A percentile compares a stretch with the other conserved stretches of the same genome.
Evolutionary conservation across 2,329 filamentous ascomycete genomes (phyloP).

Genomic region (Paraphoma sp.): DNA sequence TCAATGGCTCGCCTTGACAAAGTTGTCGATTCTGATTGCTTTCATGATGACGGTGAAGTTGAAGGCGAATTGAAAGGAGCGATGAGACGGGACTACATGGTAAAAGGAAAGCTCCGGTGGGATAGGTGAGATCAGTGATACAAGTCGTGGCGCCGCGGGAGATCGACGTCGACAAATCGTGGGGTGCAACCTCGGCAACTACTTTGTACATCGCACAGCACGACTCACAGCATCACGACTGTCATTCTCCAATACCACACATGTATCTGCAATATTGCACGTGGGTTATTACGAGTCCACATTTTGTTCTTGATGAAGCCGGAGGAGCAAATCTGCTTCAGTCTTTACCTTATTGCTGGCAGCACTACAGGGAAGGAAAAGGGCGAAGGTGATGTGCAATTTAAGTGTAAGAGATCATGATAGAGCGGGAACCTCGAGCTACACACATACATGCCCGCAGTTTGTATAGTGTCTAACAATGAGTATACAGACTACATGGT

Average conservation of each 20-base stretch:
- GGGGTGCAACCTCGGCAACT: not conserved
- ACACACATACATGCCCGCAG: too few relatives aligned
- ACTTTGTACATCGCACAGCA: not conserved
- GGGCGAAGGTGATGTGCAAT: not conserved
- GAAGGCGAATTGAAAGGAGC: not conserved
- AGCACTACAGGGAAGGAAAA: not conserved
- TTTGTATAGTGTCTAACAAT: too few relatives aligned
- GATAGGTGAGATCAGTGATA: not conserved
- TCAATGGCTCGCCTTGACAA: conserved; percentile 14
- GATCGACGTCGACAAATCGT: not conserved
- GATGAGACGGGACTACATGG: too few relatives aligned
- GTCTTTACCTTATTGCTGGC: too few relatives aligned
- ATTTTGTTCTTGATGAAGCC: too few relatives aligned
- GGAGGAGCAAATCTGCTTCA: too few relatives aligned
- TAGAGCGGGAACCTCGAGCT: not conserved
- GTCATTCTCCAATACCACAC: not conserved
- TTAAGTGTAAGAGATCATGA: not conserved
- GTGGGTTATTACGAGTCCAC: too few relatives aligned
- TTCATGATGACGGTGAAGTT: conserved; percentile 17
- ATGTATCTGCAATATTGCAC: too few relatives aligned
- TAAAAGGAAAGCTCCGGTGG: not conserved
- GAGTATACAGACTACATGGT: too few relatives aligned
- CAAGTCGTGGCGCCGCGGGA: not conserved
- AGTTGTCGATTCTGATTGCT: conserved; percentile 22
- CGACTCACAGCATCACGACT: not conserved